Conservation (phyloP, 768 basidiomycete genomes). For the Steccherinum ochraceum region DNA sequence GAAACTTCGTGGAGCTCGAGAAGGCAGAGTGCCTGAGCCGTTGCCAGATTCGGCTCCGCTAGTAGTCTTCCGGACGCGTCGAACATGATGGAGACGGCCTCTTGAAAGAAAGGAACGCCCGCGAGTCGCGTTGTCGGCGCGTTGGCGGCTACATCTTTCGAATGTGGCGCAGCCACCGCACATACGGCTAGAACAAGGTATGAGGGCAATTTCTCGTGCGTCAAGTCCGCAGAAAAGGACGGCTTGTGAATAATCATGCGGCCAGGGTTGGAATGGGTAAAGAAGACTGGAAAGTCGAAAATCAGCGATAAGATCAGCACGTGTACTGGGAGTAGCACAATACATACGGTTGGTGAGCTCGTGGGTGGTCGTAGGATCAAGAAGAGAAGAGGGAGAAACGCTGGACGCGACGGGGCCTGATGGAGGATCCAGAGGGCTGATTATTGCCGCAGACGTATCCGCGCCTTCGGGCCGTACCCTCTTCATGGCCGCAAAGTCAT, state of each 20-base stretch:
- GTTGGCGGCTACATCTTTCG: conserved; percentile 56
- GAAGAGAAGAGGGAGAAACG: conserved; percentile 36
- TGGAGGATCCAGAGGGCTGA: conserved; percentile 7
- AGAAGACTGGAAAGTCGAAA: conserved; percentile 59
- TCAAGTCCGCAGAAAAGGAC: conserved; percentile 61
- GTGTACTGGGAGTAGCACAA: conserved; percentile 4
- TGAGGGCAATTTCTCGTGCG: conserved; percentile 58
- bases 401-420: conserved; percentile 5
- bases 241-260: conserved; percentile 75
- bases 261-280: conserved; percentile 75
- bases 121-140: conserved; percentile 37
- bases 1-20: conserved; percentile 54
- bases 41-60: conserved; percentile 57
- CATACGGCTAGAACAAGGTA: conserved; percentile 71
- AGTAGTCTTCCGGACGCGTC: conserved; percentile 59
- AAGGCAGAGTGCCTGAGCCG: conserved; percentile 71
- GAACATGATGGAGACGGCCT: conserved; percentile 65
- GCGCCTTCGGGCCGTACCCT: neutral
- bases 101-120: conserved; percentile 39
- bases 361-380: conserved; percentile 59
- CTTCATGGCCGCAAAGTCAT: neutral
- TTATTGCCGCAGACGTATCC: neutral
- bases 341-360: conserved; percentile 65
- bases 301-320: conserved; percentile 12
- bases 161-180: conserved; percentile 72